Base-by-base conservation (phyloP, 768 basidiomycete species). In the Tylopilus cervinicoccineus region DNA sequence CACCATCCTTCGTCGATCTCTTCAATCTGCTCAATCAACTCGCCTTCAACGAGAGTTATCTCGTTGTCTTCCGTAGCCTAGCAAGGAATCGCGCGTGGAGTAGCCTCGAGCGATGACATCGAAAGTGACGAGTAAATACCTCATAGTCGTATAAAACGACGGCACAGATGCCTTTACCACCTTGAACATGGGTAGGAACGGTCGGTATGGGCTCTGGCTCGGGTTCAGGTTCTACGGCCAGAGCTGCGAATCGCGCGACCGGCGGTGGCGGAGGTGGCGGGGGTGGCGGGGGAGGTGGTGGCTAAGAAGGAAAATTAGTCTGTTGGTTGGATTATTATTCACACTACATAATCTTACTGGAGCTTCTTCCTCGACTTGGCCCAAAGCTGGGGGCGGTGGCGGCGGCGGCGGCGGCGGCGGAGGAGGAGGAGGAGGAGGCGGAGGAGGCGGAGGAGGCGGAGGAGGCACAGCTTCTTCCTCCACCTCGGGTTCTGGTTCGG, bases 1-100 rank as follows among this genome's bases (percentile, higher is more conserved):
- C 93, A 96, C 94, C 94, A 98, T 6, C 89, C 88, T 56, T 90
- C 88, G 55, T 86, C 90, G 14, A 90, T 67, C 66, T 89, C 83
- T 66, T 93, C 88, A 39, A 95, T 81, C 54, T 87, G 79, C 47
- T 86, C 81, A 41, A 96, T 81, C 29, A 83, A 67, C 60, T 94
- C 90, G 38, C 91, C 90, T 64, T 95, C 93, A 1, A 71, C 54
- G 20, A 96, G 75, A 48, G 65, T 65, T 72, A 97, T 81, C 63
- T 97, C 94, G 59, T 93, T 93, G 51, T 92, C 88, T 67, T 92
- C 90, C 11, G 82, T 74, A 14, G 87, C 88, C 81, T 86, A 47
- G 20, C 8, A 40, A 48, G 17, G 17, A 13, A 14, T 7, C 3
- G 9, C 26, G 7, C 23, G 6, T 11, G 6, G 10, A 14, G 28